Base-by-base conservation (phyloP, 1,284 basidiomycete species). In the Malassezia yamatoensis region DNA sequence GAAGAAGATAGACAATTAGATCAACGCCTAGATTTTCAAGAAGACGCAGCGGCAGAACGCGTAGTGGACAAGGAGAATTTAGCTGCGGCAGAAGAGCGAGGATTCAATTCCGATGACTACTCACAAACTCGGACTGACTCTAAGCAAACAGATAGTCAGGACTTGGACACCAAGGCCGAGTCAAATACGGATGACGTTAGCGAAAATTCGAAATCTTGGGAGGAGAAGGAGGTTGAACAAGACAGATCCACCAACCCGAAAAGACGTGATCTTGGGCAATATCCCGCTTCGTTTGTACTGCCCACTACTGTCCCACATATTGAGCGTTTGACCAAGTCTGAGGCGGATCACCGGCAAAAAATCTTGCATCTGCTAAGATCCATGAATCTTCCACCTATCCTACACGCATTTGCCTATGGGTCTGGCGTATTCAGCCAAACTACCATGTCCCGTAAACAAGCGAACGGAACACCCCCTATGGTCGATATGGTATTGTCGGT, bases 401-500 rank as follows among this genome's bases (percentile, higher is more conserved):
- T 88, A 21, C 91, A 90, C 77, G 90, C 90, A 0, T 90, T 91
- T 70, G 90, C 89, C 0, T 94, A 94, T 73, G 90, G 90, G n/a
- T 88, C 86, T 0, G 90, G 89, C 0, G 88, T 93, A 1, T 93
- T 93, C 65, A 83, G 85, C 64, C 89, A 90, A 76, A 83, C 40
- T 5, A 9, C 47, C 8, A 44, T 29, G 53, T 20, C 54, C 42
- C 36, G 39, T n/a, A 20, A 37, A 15, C 21, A 33, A 20, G 29
- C 38, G 9, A 36, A 35, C 15, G 44, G 41, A 1, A 33, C n/a
- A 13, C 39, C 53, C 35, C 64, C 66, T 54, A 88, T 98, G 85
- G 82, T 96, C 18, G 93, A 98, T 77, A 91, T 98, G 68, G 83
- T 98, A 75, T 86, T 98, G 70, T 89, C 90, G 0, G 90, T 96